Evolutionary conservation across 2,329 filamentous ascomycete genomes (phyloP).

Genomic region (Basipetospora chlamydospora): DNA sequence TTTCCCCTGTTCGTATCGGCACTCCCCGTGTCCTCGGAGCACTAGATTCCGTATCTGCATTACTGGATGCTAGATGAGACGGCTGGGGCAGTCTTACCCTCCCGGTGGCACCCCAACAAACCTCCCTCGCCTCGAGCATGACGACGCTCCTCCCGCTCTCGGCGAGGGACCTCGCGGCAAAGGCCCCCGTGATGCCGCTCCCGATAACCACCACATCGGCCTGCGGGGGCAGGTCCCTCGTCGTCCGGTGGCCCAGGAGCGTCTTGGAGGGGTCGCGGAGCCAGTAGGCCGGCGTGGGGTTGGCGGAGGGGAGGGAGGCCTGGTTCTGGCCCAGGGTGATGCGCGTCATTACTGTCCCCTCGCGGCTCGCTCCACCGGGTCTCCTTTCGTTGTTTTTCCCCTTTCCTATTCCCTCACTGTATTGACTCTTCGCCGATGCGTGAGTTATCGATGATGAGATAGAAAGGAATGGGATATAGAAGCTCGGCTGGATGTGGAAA

Average conservation of each 20-base stretch:
- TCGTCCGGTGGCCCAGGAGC: conserved; percentile 55
- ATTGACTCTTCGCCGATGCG: too few relatives aligned
- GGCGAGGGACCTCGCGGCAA: conserved; percentile 50
- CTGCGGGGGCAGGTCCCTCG: conserved; percentile 41
- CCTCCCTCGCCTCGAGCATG: conserved; percentile 65
- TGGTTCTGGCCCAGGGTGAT: conserved; percentile 19
- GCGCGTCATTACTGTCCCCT: conserved; percentile 23
- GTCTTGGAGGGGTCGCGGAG: conserved; percentile 50
- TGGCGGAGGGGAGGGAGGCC: conserved; percentile 42
- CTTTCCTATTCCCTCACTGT: too few relatives aligned
- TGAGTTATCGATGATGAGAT: too few relatives aligned
- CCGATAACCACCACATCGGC: conserved; percentile 61
- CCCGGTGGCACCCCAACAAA: conserved; percentile 74
- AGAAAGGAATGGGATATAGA: too few relatives aligned
- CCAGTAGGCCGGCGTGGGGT: conserved; percentile 58
- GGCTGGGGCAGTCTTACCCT: conserved; percentile 35
- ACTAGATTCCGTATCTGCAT: too few relatives aligned
- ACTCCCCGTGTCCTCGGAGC: too few relatives aligned
- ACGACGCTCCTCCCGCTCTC: conserved; percentile 41
- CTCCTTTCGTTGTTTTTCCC: background rate
- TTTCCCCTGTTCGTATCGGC: too few relatives aligned
- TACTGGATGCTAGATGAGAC: too few relatives aligned
- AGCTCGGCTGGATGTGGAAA: too few relatives aligned
- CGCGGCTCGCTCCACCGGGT: too few relatives aligned
- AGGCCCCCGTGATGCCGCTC: conserved; percentile 63